Conservation (phyloP, 495 filamentous ascomycete genomes). For the Neurospora terricola region DNA sequence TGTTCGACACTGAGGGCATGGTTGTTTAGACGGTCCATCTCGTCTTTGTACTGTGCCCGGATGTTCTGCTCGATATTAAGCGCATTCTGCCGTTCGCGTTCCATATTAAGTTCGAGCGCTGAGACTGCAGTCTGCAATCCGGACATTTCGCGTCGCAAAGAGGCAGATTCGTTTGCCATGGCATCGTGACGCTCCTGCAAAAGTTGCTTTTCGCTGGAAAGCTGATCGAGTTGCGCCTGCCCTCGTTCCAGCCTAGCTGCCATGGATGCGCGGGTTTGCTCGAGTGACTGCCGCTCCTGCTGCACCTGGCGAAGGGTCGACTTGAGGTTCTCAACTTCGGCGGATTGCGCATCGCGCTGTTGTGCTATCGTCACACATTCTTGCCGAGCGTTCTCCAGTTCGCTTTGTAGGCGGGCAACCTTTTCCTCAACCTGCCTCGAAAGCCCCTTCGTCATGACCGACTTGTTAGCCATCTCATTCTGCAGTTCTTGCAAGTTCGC, state of each 20-base stretch:
- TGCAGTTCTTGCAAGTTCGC: conserved; percentile 55
- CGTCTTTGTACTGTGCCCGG: conserved; percentile 48
- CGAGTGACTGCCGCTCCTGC: conserved; percentile 42
- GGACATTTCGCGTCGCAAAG: conserved; percentile 54
- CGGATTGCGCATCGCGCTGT: conserved; percentile 24
- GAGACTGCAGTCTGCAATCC: conserved; percentile 43
- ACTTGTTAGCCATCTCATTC: conserved; percentile 71
- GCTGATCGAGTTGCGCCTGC: conserved; percentile 43
- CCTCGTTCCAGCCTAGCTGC: conserved; percentile 47
- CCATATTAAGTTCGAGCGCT: conserved; percentile 49
- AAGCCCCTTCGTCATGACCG: conserved; percentile 64
- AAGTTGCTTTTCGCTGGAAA: conserved; percentile 57
- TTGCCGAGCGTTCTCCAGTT: conserved; percentile 50
- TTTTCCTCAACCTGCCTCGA: conserved; percentile 68
- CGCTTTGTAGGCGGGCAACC: conserved; percentile 51
- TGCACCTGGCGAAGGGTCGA: conserved; percentile 28
- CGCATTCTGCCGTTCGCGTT: conserved; percentile 49
- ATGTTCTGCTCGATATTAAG: conserved; percentile 49
- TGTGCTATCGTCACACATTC: conserved; percentile 43
- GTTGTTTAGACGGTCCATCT: conserved; percentile 50
- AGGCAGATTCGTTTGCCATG: conserved; percentile 55
- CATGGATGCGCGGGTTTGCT: conserved; percentile 45
- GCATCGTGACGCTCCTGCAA: conserved; percentile 60
- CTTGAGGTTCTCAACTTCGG: conserved; percentile 39
- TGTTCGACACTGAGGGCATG: conserved; percentile 49